Base-by-base conservation (phyloP, 2,329 filamentous ascomycete genomes). In the Lasiodiplodia gonubiensis region DNA sequence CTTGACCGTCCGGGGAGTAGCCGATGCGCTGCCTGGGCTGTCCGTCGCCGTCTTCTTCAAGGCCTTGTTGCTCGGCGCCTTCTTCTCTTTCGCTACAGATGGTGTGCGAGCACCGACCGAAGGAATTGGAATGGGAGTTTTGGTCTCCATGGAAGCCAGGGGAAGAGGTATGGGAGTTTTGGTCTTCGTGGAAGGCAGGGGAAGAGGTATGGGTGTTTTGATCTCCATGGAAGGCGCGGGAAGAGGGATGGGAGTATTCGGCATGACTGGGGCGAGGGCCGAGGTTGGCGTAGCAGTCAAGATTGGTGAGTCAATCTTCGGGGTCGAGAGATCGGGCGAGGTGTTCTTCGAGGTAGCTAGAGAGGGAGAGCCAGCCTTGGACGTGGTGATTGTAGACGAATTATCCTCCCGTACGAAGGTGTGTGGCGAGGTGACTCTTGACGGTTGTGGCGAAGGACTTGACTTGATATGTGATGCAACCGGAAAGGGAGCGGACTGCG, bases 31-130 rank as follows among this genome's bases (percentile, higher is more conserved):
- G n/a, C n/a, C 8, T 12, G 59, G 59, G 14, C 42, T 63, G 46
- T 51, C 46, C 18, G 46, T 51, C 2, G 59, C 39, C n/a, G 12
- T 48, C 21, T 63, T 63, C 27, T 61, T 61, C 25, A 42, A 25
- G 39, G 39, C 57, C 27, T 61, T 61, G 57, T 46, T 61, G 3
- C 51, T 54, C 8, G 51, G 16, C 2, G 33, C 11, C 18, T 33
- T n/a, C 18, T 30, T 61, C 39, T 42, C 37, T 25, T 61, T 42
- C 39, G 42, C 42, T 8, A 46, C 8, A 4, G 42, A 46, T 1
- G 42, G 4, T 46, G 42, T 21, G n/a, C 42, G 42, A 21, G 42
- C 42, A 8, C 18, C 18, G 21, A n/a, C 18, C n/a, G 18, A 46
- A 46, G 21, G 42, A 21, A 11, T n/a, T 3, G 18, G 42, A 21